Percentiles rank a stretch among this genome's conserved stretches.
Evolutionary conservation across 106 monocot genomes (phyloP).

Genomic region (Allium fistulosum): DNA sequence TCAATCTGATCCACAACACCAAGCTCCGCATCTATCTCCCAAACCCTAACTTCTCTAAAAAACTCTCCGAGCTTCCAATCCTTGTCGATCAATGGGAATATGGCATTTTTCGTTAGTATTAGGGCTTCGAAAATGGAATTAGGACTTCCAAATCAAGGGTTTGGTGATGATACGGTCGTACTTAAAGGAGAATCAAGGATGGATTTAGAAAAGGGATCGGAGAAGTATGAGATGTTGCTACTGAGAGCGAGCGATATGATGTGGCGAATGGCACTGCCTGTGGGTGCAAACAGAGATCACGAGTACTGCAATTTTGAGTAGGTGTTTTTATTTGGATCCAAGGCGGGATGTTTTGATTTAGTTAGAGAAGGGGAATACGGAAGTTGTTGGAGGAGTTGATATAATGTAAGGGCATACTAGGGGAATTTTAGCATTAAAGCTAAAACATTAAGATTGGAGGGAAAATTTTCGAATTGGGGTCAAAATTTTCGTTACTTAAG

Average conservation of each 20-base stretch:
- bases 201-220: constrained; percentile 18
- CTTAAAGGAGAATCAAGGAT: constrained; percentile 19
- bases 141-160: constrained; percentile 7
- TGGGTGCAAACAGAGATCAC: constrained; percentile 26
- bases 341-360: too few relatives aligned
- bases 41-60: background rate
- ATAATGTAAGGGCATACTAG: too few relatives aligned
- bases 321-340: too few relatives aligned
- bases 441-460: too few relatives aligned
- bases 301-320: constrained; percentile 23
- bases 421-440: too few relatives aligned
- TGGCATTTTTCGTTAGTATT: constrained; percentile 16
- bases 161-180: constrained; percentile 22
- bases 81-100: constrained; percentile 22
- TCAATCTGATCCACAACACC: constrained; percentile 16
- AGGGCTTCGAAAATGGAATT: background rate
- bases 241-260: constrained; percentile 26
- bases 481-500: too few relatives aligned
- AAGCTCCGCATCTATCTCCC: constrained; percentile 29
- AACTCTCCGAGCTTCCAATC: constrained; percentile 8
- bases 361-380: too few relatives aligned
- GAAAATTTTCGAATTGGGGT: too few relatives aligned
- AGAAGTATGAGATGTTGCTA: constrained; percentile 20
- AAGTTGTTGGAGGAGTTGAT: too few relatives aligned
- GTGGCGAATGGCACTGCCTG: constrained; percentile 33